phyloP scores from a whole-genome alignment of 305 asterid genomes.

The Rubia balearica region DNA sequence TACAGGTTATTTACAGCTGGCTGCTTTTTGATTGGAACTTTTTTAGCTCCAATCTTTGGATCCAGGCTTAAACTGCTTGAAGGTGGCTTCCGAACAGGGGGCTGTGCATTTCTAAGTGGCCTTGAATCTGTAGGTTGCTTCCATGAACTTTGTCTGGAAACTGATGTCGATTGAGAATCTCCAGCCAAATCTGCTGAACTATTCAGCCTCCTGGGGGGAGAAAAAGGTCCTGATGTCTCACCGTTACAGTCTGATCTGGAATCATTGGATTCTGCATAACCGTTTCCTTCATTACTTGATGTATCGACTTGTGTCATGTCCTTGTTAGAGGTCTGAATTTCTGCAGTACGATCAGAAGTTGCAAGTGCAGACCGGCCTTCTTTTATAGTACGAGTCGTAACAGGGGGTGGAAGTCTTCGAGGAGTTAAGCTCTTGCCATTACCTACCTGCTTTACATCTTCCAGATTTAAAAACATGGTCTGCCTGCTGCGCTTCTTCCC shows the following conservation, averaged over 20 bases:
- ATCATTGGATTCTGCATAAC: conserved; percentile 49
- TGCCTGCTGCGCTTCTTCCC: conserved; percentile 94
- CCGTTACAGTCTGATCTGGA: conserved; percentile 61
- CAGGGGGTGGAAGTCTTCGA: conserved; percentile 81
- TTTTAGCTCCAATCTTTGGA: conserved; percentile 52
- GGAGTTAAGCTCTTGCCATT: conserved; percentile 70
- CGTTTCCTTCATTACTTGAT: conserved; percentile 45
- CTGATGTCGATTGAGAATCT: conserved; percentile 49
- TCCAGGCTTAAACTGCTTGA: conserved; percentile 44
- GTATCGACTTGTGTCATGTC: conserved; percentile 53
- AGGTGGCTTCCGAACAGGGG: conserved; percentile 59
- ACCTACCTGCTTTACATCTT: conserved; percentile 89
- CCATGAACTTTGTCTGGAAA: conserved; percentile 65
- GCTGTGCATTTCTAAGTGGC: conserved; percentile 51
- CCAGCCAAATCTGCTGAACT: conserved; percentile 44
- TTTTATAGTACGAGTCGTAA: conserved; percentile 60
- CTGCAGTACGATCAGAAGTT: conserved; percentile 47
- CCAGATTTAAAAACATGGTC: conserved; percentile 91
- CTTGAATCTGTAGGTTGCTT: conserved; percentile 65
- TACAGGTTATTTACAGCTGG: conserved; percentile 40
- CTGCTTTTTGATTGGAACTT: conserved; percentile 67
- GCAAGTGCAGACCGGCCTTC: conserved; percentile 42
- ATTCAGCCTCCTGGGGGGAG: conserved; percentile 59
- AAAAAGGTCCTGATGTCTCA: conserved; percentile 47
- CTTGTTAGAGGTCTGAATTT: conserved; percentile 47